Evolutionary conservation across 2,329 filamentous ascomycete species (phyloP), one percentile per base, ranked within the genome.

Genomic region (Ophiostoma perfectum): DNA sequence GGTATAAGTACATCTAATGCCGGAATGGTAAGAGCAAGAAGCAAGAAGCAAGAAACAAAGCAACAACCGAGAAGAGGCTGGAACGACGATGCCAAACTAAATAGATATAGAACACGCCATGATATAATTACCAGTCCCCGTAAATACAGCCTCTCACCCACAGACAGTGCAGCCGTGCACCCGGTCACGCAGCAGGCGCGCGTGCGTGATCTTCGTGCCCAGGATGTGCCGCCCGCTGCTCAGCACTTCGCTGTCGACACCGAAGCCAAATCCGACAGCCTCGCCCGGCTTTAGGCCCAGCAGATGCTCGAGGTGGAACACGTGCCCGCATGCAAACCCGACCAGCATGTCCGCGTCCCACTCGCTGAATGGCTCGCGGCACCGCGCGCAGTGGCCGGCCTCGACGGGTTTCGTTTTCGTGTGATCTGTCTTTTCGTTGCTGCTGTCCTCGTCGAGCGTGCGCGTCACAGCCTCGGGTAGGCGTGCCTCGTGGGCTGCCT

Each of bases 131-230:
- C 27, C 27, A 27, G 27, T 27, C 27, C 27, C 27, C 27, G 27
- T 27, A 27, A 27, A 27, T 55, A 55, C 18, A 55, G 3, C 49
- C 8, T 4, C 6, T 60, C 55, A 60, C 6, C 27, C 36, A 47
- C 87, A 90, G 18, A 88, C 80, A 0, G 87, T 86, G 78, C 89
- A 91, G 0, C 88, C 89, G 8, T 82, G 80, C 47, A 94, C 83
- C 70, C 86, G 86, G 74, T 93, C 90, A 72, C 88, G 84, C 70
- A 97, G 78, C 67, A 97, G 77, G 71, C 92, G 85, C 52, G 93
- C 93, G 75, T 92, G 91, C 72, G 91, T 95, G 41, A 97, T 92
- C 78, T 97, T 97, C 42, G 89, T 87, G 0, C 92, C 91, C 6
- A 98, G 88, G 67, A 90, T 91, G 68, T 89, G 83, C 7, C 84